Conservation (phyloP, 306 rosid species). For the Senna siamea region DNA sequence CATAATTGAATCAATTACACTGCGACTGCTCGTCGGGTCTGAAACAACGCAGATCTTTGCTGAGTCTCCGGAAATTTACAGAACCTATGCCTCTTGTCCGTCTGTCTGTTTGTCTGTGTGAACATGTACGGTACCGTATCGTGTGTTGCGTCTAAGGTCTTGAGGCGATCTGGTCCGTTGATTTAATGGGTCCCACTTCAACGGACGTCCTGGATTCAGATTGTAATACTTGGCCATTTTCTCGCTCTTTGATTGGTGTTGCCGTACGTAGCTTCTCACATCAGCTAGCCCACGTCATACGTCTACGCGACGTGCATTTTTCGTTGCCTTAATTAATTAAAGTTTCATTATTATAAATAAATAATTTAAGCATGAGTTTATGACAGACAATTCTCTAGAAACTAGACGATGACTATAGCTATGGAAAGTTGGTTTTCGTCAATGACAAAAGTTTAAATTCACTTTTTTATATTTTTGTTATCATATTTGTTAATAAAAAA, state of each 20-base stretch:
- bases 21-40: background rate
- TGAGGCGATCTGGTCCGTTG: background rate
- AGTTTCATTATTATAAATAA: background rate
- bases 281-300: conserved; percentile 17
- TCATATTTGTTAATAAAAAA: no score
- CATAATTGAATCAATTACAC: background rate
- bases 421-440: no score
- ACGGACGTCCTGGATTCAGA: background rate
- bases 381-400: no score
- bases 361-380: background rate
- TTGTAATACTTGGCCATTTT: background rate
- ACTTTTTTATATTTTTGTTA: no score
- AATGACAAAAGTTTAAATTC: no score
- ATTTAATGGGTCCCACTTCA: background rate
- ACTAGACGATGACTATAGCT: no score
- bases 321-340: background rate
- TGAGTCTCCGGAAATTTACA: background rate
- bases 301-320: background rate
- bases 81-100: no score
- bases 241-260: background rate
- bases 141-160: background rate
- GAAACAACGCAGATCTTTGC: background rate
- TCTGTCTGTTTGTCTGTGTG: background rate
- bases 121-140: background rate
- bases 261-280: background rate